These are phyloP conservation scores for Sporothrix globosa DNA, from an alignment of 2,329 filamentous ascomycete genomes.

Conservation along the genomic window DNA sequence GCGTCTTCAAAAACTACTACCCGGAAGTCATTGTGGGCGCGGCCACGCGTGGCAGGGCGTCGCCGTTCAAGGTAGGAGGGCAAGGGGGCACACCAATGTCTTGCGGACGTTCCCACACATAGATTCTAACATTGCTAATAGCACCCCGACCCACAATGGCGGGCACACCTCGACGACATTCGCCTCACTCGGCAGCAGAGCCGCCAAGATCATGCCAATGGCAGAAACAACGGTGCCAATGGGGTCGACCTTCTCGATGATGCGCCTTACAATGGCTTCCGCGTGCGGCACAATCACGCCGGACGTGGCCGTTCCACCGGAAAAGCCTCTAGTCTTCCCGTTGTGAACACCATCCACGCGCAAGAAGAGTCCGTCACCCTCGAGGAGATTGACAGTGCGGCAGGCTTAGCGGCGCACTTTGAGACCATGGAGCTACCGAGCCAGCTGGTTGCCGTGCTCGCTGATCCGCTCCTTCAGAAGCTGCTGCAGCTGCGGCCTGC, in stretches of 20 bases:
- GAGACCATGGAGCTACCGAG: conserved; percentile 81
- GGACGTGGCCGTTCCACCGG: conserved; percentile 34
- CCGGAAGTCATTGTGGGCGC: conserved; percentile 83
- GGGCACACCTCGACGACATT: conserved; percentile 66
- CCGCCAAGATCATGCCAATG: conserved; percentile 46
- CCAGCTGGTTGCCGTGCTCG: conserved; percentile 76
- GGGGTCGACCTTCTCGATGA: conserved; percentile 34
- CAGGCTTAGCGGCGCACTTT: conserved; percentile 70
- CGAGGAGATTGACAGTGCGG: conserved; percentile 75
- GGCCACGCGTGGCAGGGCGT: conserved; percentile 61
- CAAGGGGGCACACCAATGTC: not conserved
- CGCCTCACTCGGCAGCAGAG: conserved; percentile 61
- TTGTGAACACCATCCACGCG: conserved; percentile 73
- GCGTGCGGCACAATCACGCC: conserved; percentile 57
- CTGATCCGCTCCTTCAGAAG: conserved; percentile 78
- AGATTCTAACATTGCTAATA: conserved; percentile 39
- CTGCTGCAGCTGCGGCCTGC: conserved; percentile 67
- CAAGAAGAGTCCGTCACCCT: conserved; percentile 69
- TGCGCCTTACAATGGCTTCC: conserved; percentile 59
- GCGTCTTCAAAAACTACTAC: conserved; percentile 89
- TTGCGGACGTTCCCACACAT: not conserved
- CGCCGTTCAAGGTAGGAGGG: conserved; percentile 61
- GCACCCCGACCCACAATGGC: conserved; percentile 79
- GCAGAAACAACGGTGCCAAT: conserved; percentile 20
- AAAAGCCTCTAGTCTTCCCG: conserved; percentile 54